These are phyloP conservation scores for Penicillium steckii DNA, from an alignment of 495 filamentous ascomycete species.

Conservation along the genomic window DNA sequence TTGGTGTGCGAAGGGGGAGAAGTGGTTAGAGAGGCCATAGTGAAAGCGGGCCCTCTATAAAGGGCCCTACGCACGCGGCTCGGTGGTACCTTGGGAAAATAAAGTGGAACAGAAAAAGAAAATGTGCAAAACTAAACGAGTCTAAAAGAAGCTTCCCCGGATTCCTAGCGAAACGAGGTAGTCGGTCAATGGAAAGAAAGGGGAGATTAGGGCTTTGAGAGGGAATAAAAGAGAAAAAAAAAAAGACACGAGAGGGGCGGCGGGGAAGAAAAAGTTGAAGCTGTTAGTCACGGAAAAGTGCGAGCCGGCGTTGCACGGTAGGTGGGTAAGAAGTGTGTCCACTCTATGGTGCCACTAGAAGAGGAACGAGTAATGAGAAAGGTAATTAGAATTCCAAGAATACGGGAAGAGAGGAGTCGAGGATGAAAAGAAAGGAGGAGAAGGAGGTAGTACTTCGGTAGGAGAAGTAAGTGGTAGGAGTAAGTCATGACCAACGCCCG, in stretches of 20 bases:
- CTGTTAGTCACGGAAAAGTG: conserved; percentile 50
- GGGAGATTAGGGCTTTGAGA: conserved; percentile 15
- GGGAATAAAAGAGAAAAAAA: conserved; percentile 15
- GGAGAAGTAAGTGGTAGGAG: background rate
- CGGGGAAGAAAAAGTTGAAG: conserved; percentile 28
- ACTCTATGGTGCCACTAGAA: conserved; percentile 3
- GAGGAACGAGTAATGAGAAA: background rate
- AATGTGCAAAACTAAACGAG: conserved; percentile 23
- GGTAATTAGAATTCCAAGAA: background rate
- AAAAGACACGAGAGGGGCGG: conserved; percentile 20
- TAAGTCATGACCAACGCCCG: background rate
- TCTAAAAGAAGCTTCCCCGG: conserved; percentile 31
- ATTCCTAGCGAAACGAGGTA: conserved; percentile 28
- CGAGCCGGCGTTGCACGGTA: conserved; percentile 28
- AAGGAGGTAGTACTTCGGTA: background rate
- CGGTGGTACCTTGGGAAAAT: conserved; percentile 16
- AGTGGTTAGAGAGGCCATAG: conserved; percentile 35
- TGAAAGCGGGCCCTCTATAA: conserved; percentile 39
- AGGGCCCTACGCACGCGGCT: conserved; percentile 21
- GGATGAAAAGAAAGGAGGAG: background rate
- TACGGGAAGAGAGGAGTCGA: background rate
- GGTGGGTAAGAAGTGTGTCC: conserved; percentile 9
- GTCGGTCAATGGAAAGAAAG: conserved; percentile 20
- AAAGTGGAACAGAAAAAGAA: conserved; percentile 14
- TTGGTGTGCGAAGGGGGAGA: conserved; percentile 23